phyloP scores from a whole-genome alignment of 768 basidiomycete species.

The Gymnopilus junonius region DNA sequence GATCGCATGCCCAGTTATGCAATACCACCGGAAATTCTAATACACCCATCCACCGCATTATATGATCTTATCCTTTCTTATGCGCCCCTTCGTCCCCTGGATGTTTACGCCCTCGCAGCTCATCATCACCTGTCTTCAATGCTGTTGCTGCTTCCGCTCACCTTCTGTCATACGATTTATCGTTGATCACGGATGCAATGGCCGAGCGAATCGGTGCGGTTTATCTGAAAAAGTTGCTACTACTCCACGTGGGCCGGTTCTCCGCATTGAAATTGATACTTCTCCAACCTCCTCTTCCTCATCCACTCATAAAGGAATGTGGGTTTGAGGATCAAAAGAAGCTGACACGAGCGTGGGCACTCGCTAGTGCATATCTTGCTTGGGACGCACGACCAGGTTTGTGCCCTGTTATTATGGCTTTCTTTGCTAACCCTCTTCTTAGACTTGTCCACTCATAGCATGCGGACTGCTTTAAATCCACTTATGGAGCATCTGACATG shows the following conservation, averaged over 20 bases:
- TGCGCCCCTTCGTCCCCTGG: constrained; percentile 38
- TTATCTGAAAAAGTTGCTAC: constrained; percentile 44
- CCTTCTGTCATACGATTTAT: constrained; percentile 40
- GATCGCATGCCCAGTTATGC: constrained; percentile 34
- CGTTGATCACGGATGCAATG: constrained; percentile 39
- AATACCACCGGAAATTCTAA: constrained; percentile 25
- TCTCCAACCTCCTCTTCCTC: constrained; percentile 27
- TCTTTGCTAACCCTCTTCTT: constrained; percentile 29
- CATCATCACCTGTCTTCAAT: constrained; percentile 38
- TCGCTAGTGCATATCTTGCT: constrained; percentile 28
- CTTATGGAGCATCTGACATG: constrained; percentile 52
- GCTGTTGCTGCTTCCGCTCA: constrained; percentile 44
- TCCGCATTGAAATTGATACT: constrained; percentile 37
- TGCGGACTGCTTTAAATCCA: constrained; percentile 52
- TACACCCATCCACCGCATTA: constrained; percentile 32
- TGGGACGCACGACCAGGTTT: constrained; percentile 33
- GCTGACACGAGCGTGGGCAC: constrained; percentile 33
- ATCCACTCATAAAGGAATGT: constrained; percentile 26
- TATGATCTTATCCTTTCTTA: constrained; percentile 35
- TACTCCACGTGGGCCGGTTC: constrained; percentile 41
- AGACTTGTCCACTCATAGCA: constrained; percentile 55
- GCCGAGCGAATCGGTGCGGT: constrained; percentile 42
- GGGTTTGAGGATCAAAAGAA: constrained; percentile 28
- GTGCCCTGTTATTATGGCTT: constrained; percentile 34
- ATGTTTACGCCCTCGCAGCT: constrained; percentile 45